phyloP scores from a whole-genome alignment of 2,329 filamentous ascomycete species.

The Talaromyces amestolkiae region DNA sequence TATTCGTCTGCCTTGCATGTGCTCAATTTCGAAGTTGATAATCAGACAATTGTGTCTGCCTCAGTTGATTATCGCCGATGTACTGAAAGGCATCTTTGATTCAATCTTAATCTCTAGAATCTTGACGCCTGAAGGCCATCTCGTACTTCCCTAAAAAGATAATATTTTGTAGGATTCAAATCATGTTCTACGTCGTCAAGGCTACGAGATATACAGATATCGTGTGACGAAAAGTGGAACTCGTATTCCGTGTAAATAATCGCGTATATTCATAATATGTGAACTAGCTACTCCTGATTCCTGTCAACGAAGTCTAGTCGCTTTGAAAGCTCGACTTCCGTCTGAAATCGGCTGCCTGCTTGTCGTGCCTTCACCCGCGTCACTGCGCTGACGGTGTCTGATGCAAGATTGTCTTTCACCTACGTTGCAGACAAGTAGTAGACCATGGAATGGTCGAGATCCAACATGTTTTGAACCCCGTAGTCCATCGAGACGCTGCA shows the following conservation, averaged over 20 bases:
- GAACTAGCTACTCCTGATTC: not conserved
- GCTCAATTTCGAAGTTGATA: not conserved
- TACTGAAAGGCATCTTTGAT: not conserved
- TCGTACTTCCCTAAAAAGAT: not conserved
- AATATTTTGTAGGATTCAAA: not conserved
- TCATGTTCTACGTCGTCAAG: not conserved
- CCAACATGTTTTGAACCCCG: constrained; percentile 16
- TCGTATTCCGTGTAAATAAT: not conserved
- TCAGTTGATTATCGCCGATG: not conserved
- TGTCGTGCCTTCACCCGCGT: not conserved
- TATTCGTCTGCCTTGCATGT: not conserved
- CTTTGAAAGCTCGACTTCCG: not conserved
- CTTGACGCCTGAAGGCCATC: not conserved
- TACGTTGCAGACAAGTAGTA: constrained; percentile 15
- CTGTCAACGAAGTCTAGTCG: not conserved
- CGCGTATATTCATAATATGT: not conserved
- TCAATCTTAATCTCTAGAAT: not conserved
- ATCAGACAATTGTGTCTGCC: constrained; percentile 5
- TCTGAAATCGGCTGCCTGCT: constrained; percentile 4
- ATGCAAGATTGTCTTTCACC: constrained; percentile 7
- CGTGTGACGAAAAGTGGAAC: not conserved
- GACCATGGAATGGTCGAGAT: not conserved
- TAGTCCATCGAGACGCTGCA: constrained; percentile 9
- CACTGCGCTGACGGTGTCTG: not conserved
- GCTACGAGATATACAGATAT: not conserved